Evolutionary conservation across 805 yeast species (phyloP), one percentile per base, ranked within the genome.

Genomic region (Tetrapisispora iriomotensis): DNA sequence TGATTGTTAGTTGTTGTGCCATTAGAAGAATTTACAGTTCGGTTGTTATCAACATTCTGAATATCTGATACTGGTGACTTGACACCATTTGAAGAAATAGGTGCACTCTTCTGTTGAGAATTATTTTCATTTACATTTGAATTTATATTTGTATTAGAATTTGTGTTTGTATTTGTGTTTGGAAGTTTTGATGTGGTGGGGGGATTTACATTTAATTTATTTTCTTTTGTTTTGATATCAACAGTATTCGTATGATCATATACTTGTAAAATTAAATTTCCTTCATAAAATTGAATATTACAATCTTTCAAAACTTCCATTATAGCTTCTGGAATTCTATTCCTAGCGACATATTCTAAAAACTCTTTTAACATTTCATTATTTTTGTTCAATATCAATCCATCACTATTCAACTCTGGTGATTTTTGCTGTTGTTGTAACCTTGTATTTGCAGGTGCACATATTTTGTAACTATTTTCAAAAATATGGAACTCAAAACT

Each of bases 221-320:
- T 36, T 30, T 44, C 46, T 19, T 43, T 49, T 18, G 53, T 41
- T 19, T 44, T 34, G 3, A 60, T 50, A 38, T 60, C 64, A 2
- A 56, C 60, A 14, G 61, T 66, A 42, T 72, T 69, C 19, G 96
- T 67, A 58, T 88, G 95, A 60, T 90, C 98, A 47, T 74, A 75
- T n/a, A 90, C 80, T 54, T 85, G 85, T 36, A 90, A 60, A 13
- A 90, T 83, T 29, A 90, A 66, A 58, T 94, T 84, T 0, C 96
- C 96, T 55, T 92, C 96, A 57, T 85, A 90, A 39, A 86, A 74
- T 43, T 76, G 75, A 25, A 88, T 75, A 15, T 88, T 82, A 27
- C 90, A 84, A 58, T 90, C 97, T 52, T 82, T 77, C 33, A 92
- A 70, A 8, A 90, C 82, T 62, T 92, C 97, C 49, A 87, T 77